Evolutionary conservation across 345 rosid species (phyloP), one percentile per base, ranked within the genome.

Genomic region (Carallia pectinifolia): DNA sequence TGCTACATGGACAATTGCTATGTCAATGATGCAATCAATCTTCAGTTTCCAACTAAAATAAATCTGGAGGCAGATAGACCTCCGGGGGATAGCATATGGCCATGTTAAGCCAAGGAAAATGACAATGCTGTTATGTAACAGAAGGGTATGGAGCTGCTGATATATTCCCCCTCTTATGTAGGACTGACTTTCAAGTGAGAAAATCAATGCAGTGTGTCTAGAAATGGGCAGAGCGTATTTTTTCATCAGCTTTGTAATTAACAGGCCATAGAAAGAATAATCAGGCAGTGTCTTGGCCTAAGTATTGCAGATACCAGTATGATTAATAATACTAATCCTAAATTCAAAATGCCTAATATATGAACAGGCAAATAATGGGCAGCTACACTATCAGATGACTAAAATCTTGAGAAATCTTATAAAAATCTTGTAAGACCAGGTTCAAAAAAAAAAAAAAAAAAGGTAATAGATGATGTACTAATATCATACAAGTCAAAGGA

Each of bases 31-130:
- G 38, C 58, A 53, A 34, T 37, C 53, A 44, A 34, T 37, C 71
- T 65, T 70, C 38, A 69, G 78, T 50, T 23, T 44, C 50, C 61
- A 68, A 65, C 70, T 62, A 64, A 69, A 56, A 39, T 27, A n/a
- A 19, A 13, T 55, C 52, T 27, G 48, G 31, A 12, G 50, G 50
- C 50, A 44, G 12, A 13, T 44, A 2, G 50, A 44, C 16, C 13
- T 12, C 50, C 50, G 1, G 16, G 50, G 50, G 33, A n/a, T 38
- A 53, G 37, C 74, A 37, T 56, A 44, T 53, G 53, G 16, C 54
- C 40, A 53, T 34, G 37, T 62, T 10, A 52, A 36, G 8, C 59
- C n/a, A 44, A n/a, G 47, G 58, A 48, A 8, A 17, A 60, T 47
- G 2, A 19, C 7, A 56, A 5, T 16, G 36, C 37, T 33, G 12